phyloP scores from a whole-genome alignment of 768 basidiomycete species.

The Collybiopsis luxurians region DNA sequence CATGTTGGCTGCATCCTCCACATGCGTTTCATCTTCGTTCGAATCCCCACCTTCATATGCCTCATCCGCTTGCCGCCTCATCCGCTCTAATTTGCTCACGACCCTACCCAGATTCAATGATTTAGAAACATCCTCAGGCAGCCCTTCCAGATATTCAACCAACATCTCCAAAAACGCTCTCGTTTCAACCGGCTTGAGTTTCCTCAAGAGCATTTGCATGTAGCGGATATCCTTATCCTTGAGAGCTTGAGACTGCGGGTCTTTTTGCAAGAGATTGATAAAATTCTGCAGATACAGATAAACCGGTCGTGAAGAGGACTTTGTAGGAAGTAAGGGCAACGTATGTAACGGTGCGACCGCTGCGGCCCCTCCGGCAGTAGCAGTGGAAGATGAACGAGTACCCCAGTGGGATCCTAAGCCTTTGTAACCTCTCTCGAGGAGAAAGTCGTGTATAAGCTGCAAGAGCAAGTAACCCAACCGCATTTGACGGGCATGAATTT shows the following conservation, averaged over 20 bases:
- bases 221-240: constrained; percentile 2
- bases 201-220: not conserved
- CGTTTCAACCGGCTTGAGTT: constrained; percentile 1
- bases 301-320: not conserved
- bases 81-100: not conserved
- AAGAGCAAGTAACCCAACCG: constrained; percentile 51
- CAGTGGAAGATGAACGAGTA: not conserved
- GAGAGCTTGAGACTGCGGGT: not conserved
- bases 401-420: constrained; percentile 26
- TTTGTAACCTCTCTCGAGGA: constrained; percentile 42
- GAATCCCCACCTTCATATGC: not conserved
- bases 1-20: constrained; percentile 15
- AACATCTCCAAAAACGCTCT: not conserved
- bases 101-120: not conserved
- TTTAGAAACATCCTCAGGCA: not conserved
- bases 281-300: not conserved
- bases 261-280: constrained; percentile 1
- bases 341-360: not conserved
- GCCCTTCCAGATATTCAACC: not conserved
- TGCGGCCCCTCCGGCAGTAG: too few species aligned
- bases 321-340: not conserved
- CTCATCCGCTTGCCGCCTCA: not conserved
- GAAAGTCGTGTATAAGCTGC: constrained; percentile 38
- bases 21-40: not conserved
- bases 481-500: constrained; percentile 26